A percentile compares a stretch with the other conserved stretches of the same genome.
Conservation (phyloP, 306 rosid genomes). For the Inga oerstediana region DNA sequence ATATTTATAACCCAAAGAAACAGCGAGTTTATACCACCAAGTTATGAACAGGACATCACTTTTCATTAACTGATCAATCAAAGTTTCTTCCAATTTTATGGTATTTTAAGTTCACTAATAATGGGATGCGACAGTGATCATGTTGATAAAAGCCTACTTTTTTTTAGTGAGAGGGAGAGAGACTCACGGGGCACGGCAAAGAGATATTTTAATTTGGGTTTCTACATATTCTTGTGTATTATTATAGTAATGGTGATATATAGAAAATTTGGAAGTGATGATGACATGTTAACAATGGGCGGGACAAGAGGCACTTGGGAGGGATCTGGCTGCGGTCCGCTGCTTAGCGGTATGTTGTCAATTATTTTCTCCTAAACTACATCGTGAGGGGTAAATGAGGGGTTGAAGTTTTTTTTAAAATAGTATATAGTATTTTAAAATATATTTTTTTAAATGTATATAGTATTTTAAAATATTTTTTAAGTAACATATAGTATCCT, state of each 20-base stretch:
- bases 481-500: too few relatives aligned
- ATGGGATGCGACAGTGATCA: slow-evolving; percentile 3
- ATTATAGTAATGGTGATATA: background rate
- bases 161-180: background rate
- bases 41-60: background rate
- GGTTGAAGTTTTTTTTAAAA: too few relatives aligned
- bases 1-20: background rate
- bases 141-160: background rate
- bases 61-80: background rate
- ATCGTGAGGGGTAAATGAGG: too few relatives aligned
- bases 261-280: background rate
- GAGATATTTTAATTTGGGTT: background rate
- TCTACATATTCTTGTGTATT: background rate
- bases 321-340: background rate
- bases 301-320: slow-evolving; percentile 25
- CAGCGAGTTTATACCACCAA: background rate
- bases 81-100: slow-evolving; percentile 10
- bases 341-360: too few relatives aligned
- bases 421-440: too few relatives aligned
- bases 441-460: too few relatives aligned
- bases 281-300: background rate
- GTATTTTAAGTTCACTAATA: slow-evolving; percentile 17
- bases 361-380: too few relatives aligned
- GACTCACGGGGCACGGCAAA: background rate
- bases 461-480: too few relatives aligned